Percentiles rank a stretch among this genome's conserved stretches.
These are phyloP conservation scores for Penicillium sp. DNA, from an alignment of 2,329 filamentous ascomycete species.

Conservation along the genomic window DNA sequence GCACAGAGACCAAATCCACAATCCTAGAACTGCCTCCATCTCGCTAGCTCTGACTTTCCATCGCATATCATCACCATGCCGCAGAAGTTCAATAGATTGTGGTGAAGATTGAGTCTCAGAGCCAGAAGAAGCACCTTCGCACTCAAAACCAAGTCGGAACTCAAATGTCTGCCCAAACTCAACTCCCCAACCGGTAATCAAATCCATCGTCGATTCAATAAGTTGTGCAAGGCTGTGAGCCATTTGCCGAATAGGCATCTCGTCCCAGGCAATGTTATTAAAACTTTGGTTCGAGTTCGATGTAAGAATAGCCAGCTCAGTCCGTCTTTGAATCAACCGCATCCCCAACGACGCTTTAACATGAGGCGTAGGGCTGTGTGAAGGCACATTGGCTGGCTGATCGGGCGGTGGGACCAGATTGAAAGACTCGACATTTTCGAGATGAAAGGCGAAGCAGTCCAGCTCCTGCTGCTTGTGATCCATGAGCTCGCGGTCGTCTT, in stretches of 20 bases:
- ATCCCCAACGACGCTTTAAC: neutral
- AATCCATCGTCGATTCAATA: conserved; percentile 33
- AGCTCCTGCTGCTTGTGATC: conserved; percentile 34
- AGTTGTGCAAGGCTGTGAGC: conserved; percentile 23
- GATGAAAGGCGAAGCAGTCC: conserved; percentile 34
- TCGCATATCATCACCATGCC: too few species aligned
- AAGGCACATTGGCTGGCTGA: conserved; percentile 7
- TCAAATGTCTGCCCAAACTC: conserved; percentile 3
- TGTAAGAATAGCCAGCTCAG: conserved; percentile 27
- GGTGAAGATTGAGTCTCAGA: too few species aligned
- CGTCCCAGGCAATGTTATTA: conserved; percentile 28
- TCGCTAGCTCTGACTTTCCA: too few species aligned
- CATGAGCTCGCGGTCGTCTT: conserved; percentile 21
- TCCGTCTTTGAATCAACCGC: conserved; percentile 24
- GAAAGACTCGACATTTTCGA: conserved; percentile 28
- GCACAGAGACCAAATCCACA: too few species aligned
- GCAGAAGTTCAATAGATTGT: too few species aligned
- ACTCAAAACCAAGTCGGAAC: conserved; percentile 25
- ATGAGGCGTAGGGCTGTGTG: neutral
- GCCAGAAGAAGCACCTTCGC: conserved; percentile 2
- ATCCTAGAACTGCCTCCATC: too few species aligned
- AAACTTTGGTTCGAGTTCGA: conserved; percentile 1
- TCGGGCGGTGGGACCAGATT: conserved; percentile 12
- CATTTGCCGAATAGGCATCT: conserved; percentile 29
- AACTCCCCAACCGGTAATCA: conserved; percentile 27